Base-by-base conservation (phyloP, 1,284 basidiomycete genomes). In the Tranzscheliella williamsii region DNA sequence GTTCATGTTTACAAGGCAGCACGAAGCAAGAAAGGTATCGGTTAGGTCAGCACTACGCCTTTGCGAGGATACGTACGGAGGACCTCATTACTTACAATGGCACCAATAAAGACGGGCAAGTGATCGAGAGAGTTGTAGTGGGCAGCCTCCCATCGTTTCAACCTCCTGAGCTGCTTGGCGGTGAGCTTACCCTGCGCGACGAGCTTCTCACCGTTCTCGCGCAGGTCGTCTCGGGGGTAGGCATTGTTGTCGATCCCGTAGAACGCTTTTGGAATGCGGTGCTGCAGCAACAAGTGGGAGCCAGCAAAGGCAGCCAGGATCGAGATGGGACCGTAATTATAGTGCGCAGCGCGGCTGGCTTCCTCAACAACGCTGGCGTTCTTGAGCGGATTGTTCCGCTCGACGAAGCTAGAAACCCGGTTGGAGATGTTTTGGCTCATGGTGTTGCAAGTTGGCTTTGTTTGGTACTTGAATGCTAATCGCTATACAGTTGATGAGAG, bases 241-340 rank as follows among this genome's bases (percentile, higher is more conserved):
- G 42, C 46, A 22, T 43, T 64, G 50, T 58, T 52, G 47, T 64
- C 61, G 22, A 63, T 37, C n/a, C 60, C 54, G 40, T 53, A 54
- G 35, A 56, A 57, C 36, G 57, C 29, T 54, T 57, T 57, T 18
- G 54, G 54, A 11, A 63, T 24, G 20, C 60, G 60, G 46, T 57
- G 54, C 54, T 63, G 60, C 24, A 63, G 46, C 21, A 63, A 29
- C 4, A 63, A 38, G 37, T 63, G 60, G 36, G 60, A 63, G 13
- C 60, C 60, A 6, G 60, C 60, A 42, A 63, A 63, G 30, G 60
- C 60, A 36, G 60, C 60, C 12, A 63, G 50, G 40, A 63, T 63
- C 42, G 60, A 63, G 27, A 63, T 30, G 18, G 60, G 60, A 2
- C 54, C 60, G 31, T 63, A 63, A 37, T 63, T 54, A 37, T 53